Percentiles rank a stretch among this genome's conserved stretches.
phyloP scores from a whole-genome alignment of 345 rosid genomes.

The Mallotus nudiflorus region DNA sequence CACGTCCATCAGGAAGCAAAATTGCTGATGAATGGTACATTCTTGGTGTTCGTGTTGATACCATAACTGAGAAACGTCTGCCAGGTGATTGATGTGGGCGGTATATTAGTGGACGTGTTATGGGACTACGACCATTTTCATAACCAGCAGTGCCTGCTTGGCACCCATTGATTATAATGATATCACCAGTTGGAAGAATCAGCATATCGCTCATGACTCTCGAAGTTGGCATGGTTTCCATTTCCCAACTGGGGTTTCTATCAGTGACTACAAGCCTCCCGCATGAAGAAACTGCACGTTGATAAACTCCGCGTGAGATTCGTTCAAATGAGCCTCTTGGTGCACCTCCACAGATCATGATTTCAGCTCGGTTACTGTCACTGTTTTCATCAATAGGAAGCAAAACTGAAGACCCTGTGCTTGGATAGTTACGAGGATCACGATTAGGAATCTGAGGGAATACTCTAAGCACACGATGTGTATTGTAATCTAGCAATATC shows the following conservation, averaged over 20 bases:
- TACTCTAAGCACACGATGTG: conserved; percentile 48
- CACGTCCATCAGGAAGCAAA: conserved; percentile 61
- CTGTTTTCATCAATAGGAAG: conserved; percentile 64
- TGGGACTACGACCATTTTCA: conserved; percentile 49
- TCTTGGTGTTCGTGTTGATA: conserved; percentile 49
- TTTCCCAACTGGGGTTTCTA: conserved; percentile 54
- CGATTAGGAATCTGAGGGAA: conserved; percentile 54
- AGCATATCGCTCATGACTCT: conserved; percentile 94
- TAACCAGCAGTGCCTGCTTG: conserved; percentile 73
- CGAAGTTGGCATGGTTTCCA: conserved; percentile 73
- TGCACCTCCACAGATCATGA: conserved; percentile 86
- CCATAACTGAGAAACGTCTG: conserved; percentile 52
- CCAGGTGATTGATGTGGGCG: conserved; percentile 19
- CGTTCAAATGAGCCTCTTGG: conserved; percentile 40
- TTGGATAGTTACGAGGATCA: conserved; percentile 80
- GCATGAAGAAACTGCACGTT: conserved; percentile 55
- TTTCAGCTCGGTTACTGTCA: conserved; percentile 40
- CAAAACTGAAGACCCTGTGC: conserved; percentile 79
- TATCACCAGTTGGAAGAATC: conserved; percentile 65
- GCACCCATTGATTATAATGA: conserved; percentile 68
- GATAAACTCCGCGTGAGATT: conserved; percentile 30
- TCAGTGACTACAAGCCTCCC: conserved; percentile 57
- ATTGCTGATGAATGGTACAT: conserved; percentile 81
- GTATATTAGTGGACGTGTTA: conserved; percentile 60
- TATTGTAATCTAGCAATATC: conserved; percentile 59